phyloP scores from a whole-genome alignment of 1,284 basidiomycete species.

The Boletus coffeatus region DNA sequence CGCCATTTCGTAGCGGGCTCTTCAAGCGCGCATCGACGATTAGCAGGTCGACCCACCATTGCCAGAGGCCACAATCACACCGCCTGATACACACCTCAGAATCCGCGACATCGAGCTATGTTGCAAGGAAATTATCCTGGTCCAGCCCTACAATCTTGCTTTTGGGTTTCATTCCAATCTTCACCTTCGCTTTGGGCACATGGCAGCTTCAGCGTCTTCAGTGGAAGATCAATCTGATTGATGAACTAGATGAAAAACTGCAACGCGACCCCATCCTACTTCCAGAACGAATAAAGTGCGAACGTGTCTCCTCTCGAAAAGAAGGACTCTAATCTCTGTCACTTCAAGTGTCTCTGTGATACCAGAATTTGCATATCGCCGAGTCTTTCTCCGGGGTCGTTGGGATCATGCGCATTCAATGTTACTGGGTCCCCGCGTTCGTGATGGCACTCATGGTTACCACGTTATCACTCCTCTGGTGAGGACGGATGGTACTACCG shows the following conservation, averaged over 20 bases:
- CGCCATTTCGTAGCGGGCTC: slow-evolving; percentile 9
- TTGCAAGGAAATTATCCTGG: slow-evolving; percentile 51
- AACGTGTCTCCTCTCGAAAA: slow-evolving; percentile 12
- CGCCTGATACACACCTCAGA: slow-evolving; percentile 18
- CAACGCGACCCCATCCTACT: slow-evolving; percentile 74
- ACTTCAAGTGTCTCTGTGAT: slow-evolving; percentile 56
- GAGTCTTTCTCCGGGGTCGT: slow-evolving; percentile 72
- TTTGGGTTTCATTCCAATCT: slow-evolving; percentile 83
- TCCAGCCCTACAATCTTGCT: slow-evolving; percentile 73
- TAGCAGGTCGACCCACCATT: slow-evolving; percentile 8
- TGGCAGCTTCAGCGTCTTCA: slow-evolving; percentile 92
- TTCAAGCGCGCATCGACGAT: slow-evolving; percentile 5
- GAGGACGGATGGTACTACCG: slow-evolving; percentile 39
- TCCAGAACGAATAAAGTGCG: slow-evolving; percentile 87
- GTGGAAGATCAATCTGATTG: slow-evolving; percentile 95
- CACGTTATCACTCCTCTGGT: slow-evolving; percentile 84
- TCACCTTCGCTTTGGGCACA: slow-evolving; percentile 88
- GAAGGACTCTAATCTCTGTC: background rate
- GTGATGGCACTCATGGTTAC: slow-evolving; percentile 77
- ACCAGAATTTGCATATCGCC: slow-evolving; percentile 84
- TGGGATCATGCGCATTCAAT: slow-evolving; percentile 79
- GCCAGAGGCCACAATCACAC: slow-evolving; percentile 3
- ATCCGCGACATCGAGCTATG: slow-evolving; percentile 34
- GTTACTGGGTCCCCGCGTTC: slow-evolving; percentile 55
- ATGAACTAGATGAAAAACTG: slow-evolving; percentile 91